phyloP scores from a whole-genome alignment of 495 filamentous ascomycete genomes.

The Beverwykella pulmonaria region DNA sequence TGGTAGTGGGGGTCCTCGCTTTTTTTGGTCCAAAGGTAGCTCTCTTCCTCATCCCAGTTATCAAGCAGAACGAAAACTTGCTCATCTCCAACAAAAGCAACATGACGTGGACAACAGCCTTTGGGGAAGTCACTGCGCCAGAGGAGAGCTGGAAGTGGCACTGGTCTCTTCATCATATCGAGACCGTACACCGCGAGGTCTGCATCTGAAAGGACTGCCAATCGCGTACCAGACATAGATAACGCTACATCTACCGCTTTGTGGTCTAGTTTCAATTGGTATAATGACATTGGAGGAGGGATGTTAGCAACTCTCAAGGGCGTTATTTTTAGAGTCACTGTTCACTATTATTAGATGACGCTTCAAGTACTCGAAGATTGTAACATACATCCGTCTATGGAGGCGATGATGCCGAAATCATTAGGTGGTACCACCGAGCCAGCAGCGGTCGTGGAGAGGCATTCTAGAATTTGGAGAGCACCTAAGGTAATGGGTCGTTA shows the following conservation, averaged over 20 bases:
- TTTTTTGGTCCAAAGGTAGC: conserved; percentile 18
- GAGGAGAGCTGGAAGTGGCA: conserved; percentile 45
- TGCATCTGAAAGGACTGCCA: conserved; percentile 62
- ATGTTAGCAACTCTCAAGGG: conserved; percentile 81
- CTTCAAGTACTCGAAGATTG: not conserved
- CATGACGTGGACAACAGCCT: conserved; percentile 28
- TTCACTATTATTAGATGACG: conserved; percentile 20
- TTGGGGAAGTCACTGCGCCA: conserved; percentile 21
- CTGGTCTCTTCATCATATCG: conserved; percentile 50
- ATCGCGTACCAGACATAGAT: conserved; percentile 62
- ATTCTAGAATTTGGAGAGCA: conserved; percentile 65
- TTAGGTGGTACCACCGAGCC: conserved; percentile 70
- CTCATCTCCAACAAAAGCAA: conserved; percentile 39
- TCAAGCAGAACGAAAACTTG: conserved; percentile 34
- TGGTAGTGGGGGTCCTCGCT: conserved; percentile 2
- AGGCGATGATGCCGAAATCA: conserved; percentile 79
- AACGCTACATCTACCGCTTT: conserved; percentile 76
- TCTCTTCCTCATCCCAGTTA: conserved; percentile 22
- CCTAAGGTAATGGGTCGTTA: conserved; percentile 25
- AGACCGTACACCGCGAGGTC: conserved; percentile 35
- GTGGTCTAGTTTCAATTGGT: conserved; percentile 65
- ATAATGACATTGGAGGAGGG: conserved; percentile 89
- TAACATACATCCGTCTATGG: conserved; percentile 78
- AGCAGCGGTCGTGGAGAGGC: conserved; percentile 65
- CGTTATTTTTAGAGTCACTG: conserved; percentile 75